Conservation (phyloP, 2,329 filamentous ascomycete genomes). For the Epichloe brachyelytri region DNA sequence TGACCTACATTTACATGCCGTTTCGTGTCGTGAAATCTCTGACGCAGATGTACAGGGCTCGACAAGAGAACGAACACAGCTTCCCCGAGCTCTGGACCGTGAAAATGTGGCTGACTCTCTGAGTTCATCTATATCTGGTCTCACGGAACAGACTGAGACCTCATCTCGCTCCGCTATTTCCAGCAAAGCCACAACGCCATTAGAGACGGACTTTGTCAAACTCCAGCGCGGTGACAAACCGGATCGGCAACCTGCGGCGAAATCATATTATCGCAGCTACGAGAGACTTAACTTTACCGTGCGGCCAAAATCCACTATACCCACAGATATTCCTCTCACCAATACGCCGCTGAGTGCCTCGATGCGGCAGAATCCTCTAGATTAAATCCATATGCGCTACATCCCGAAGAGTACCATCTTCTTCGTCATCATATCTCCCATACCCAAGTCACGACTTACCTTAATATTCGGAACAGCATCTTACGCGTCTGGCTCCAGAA, state of each 20-base stretch:
- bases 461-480: conserved; percentile 93
- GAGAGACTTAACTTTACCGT: conserved; percentile 40
- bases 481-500: conserved; percentile 81
- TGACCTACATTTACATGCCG: neutral
- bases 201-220: conserved; percentile 26
- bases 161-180: conserved; percentile 40
- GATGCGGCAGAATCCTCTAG: conserved; percentile 79
- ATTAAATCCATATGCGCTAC: conserved; percentile 78
- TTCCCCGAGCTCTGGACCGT: conserved; percentile 8
- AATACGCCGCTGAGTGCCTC: conserved; percentile 88
- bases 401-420: conserved; percentile 70
- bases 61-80: conserved; percentile 9
- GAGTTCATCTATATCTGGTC: conserved; percentile 38
- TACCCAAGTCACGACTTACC: conserved; percentile 82
- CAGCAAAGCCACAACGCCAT: conserved; percentile 51
- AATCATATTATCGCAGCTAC: conserved; percentile 17
- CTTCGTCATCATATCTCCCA: conserved; percentile 73
- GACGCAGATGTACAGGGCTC: conserved; percentile 1
- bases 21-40: neutral
- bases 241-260: conserved; percentile 9
- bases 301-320: conserved; percentile 72
- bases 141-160: conserved; percentile 42
- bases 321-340: conserved; percentile 53
- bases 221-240: conserved; percentile 11
- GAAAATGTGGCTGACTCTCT: conserved; percentile 26